Conservation (phyloP, 2,329 filamentous ascomycete species). For the Chaetomiaceae sp. region DNA sequence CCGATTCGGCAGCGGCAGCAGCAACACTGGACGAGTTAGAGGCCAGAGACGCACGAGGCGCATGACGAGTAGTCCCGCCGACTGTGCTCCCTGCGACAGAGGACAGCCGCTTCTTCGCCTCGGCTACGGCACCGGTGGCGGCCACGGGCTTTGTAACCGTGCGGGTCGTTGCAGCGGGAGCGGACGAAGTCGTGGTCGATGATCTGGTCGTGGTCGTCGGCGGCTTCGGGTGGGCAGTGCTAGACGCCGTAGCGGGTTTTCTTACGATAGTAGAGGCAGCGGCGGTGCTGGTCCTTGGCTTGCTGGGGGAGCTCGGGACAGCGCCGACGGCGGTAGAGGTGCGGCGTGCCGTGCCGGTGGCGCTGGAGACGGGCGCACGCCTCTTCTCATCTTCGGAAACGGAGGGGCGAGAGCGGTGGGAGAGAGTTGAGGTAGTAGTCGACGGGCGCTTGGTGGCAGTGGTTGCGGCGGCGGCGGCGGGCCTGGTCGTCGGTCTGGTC, state of each 20-base stretch:
- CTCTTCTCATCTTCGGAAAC: slow-evolving; percentile 37
- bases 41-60: slow-evolving; percentile 37
- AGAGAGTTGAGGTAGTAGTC: slow-evolving; percentile 29
- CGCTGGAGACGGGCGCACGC: slow-evolving; percentile 23
- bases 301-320: slow-evolving; percentile 25
- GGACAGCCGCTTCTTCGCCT: slow-evolving; percentile 56
- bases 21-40: slow-evolving; percentile 28
- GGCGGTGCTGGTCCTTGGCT: slow-evolving; percentile 20
- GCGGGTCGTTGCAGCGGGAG: slow-evolving; percentile 32
- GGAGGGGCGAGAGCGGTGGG: slow-evolving; percentile 33
- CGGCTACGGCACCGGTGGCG: slow-evolving; percentile 38
- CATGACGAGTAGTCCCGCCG: slow-evolving; percentile 37
- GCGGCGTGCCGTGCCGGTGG: slow-evolving; percentile 28
- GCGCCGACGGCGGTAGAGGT: slow-evolving; percentile 29
- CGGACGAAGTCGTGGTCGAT: slow-evolving; percentile 36
- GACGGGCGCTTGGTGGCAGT: slow-evolving; percentile 30
- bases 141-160: slow-evolving; percentile 33
- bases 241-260: slow-evolving; percentile 32
- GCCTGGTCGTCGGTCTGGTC: slow-evolving; percentile 31
- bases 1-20: slow-evolving; percentile 38
- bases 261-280: slow-evolving; percentile 32
- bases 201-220: slow-evolving; percentile 31
- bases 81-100: slow-evolving; percentile 39
- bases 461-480: slow-evolving; percentile 27
- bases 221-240: slow-evolving; percentile 32